These are phyloP conservation scores for Yarrowia bubula DNA, from an alignment of 805 yeast genomes.

Conservation along the genomic window DNA sequence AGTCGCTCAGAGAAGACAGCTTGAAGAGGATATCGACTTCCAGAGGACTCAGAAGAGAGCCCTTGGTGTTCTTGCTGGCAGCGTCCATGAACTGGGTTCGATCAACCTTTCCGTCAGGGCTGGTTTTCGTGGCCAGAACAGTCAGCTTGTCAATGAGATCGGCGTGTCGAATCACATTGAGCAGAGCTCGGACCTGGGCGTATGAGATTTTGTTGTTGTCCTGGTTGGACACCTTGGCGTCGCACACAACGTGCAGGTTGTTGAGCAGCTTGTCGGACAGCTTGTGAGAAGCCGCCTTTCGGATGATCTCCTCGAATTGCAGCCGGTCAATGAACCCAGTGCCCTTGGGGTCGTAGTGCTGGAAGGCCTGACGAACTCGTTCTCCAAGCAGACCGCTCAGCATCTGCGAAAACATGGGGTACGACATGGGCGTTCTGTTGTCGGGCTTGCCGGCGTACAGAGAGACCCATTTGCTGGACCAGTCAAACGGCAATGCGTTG, in stretches of 20 bases:
- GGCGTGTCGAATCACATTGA: conserved; percentile 44
- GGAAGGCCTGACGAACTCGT: conserved; percentile 48
- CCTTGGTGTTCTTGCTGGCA: conserved; percentile 43
- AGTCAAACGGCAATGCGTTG: conserved; percentile 44
- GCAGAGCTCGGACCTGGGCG: conserved; percentile 46
- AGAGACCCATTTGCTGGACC: conserved; percentile 45
- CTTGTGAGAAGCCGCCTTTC: conserved; percentile 44
- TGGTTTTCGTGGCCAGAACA: conserved; percentile 37
- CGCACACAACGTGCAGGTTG: conserved; percentile 42
- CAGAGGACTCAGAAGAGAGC: conserved; percentile 45
- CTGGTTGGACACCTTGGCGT: conserved; percentile 34
- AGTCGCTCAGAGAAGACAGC: conserved; percentile 38
- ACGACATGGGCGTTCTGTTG: conserved; percentile 42
- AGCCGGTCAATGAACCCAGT: conserved; percentile 44
- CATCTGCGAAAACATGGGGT: conserved; percentile 47
- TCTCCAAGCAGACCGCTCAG: conserved; percentile 47
- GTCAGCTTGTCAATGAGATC: conserved; percentile 44
- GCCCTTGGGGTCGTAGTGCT: conserved; percentile 39
- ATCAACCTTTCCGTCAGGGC: conserved; percentile 42
- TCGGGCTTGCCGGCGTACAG: conserved; percentile 43
- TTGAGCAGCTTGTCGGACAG: conserved; percentile 43
- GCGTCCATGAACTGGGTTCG: conserved; percentile 42
- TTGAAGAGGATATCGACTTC: conserved; percentile 47
- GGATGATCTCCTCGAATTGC: conserved; percentile 43
- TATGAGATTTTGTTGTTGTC: conserved; percentile 41